phyloP scores from a whole-genome alignment of 345 rosid genomes.

The Viola odorata region DNA sequence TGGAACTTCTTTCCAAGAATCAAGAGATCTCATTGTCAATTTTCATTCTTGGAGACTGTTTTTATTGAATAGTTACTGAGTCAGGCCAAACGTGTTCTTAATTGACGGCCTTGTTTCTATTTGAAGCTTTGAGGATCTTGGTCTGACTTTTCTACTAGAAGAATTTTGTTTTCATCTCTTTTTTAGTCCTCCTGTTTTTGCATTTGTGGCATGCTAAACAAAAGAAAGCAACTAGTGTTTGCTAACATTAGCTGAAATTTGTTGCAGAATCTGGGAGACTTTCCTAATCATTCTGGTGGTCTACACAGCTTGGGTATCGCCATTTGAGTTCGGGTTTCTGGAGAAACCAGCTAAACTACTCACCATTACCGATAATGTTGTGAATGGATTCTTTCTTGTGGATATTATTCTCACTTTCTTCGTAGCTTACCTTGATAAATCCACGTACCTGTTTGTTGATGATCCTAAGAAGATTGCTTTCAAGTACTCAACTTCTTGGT shows the following conservation, averaged over 20 bases:
- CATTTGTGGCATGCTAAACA: neutral
- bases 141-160: slow-evolving; percentile 19
- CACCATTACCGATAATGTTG: slow-evolving; percentile 66
- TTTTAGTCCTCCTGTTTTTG: neutral
- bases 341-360: slow-evolving; percentile 45
- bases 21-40: neutral
- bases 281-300: slow-evolving; percentile 64
- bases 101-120: neutral
- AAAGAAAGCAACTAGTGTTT: neutral
- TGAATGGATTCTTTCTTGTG: slow-evolving; percentile 79
- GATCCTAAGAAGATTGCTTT: slow-evolving; percentile 61
- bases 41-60: slow-evolving; percentile 8
- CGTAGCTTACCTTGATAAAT: slow-evolving; percentile 70
- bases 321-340: slow-evolving; percentile 86
- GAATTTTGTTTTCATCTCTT: neutral
- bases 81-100: slow-evolving; percentile 15
- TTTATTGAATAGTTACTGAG: slow-evolving; percentile 9
- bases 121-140: slow-evolving; percentile 9
- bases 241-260: slow-evolving; percentile 4
- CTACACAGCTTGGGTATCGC: slow-evolving; percentile 93
- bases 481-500: slow-evolving; percentile 76
- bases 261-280: slow-evolving; percentile 74
- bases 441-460: slow-evolving; percentile 67
- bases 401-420: slow-evolving; percentile 84
- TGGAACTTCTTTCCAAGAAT: slow-evolving; percentile 12